A percentile compares a stretch with the other conserved stretches of the same genome.
These are phyloP conservation scores for Carex sylvatica DNA, from an alignment of 202 grass and related monocot genomes.

Conservation along the genomic window DNA sequence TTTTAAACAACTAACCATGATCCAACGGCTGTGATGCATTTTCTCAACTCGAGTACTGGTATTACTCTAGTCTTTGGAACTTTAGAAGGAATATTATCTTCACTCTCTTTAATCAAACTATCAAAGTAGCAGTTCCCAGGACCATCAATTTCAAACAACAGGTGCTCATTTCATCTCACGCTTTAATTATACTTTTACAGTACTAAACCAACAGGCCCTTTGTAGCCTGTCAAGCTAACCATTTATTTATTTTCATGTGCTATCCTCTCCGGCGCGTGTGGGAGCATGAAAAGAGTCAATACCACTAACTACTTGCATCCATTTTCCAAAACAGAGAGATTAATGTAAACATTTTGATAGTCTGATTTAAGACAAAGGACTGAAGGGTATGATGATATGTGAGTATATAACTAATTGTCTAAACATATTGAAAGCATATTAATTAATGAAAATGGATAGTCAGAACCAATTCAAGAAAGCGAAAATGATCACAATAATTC, in stretches of 20 bases:
- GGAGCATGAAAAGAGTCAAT: background rate
- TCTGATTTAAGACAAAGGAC: background rate
- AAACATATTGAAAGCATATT: background rate
- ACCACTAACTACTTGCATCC: background rate
- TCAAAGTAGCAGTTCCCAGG: background rate
- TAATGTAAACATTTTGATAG: background rate
- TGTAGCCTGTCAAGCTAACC: background rate
- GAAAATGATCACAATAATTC: background rate
- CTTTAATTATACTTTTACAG: background rate
- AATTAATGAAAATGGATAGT: background rate
- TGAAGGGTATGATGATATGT: constrained; percentile 1
- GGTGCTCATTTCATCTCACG: background rate
- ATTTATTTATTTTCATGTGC: background rate
- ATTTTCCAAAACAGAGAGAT: background rate
- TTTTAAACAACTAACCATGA: background rate
- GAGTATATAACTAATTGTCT: background rate
- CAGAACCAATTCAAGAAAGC: background rate
- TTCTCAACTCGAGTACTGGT: background rate
- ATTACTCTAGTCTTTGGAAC: background rate
- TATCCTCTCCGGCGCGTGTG: background rate
- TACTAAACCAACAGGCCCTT: background rate
- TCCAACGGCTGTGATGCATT: constrained; percentile 15
- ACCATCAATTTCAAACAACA: background rate
- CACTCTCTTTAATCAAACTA: constrained; percentile 9
- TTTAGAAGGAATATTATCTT: constrained; percentile 9